Base-by-base conservation (phyloP, 75 land plant genomes). In the Selaginella tamariscina region DNA sequence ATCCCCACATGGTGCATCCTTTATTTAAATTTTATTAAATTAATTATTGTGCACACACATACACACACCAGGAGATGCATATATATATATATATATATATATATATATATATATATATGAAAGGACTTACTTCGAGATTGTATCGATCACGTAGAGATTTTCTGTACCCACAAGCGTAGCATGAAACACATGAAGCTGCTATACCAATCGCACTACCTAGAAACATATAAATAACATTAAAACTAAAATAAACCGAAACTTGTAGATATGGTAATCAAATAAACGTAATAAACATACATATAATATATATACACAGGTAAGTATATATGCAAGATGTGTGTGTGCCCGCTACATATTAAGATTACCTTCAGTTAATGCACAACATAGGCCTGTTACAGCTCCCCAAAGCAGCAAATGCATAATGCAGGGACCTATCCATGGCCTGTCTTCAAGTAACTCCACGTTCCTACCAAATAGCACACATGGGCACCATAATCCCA, bases 1-100 rank as follows among this genome's bases (percentile, higher is more conserved):
- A 72, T 90, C 96, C 21, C 83, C 80, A 70, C 96, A 87, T 1
- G 96, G 96, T 21, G 91, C 88, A 76, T 87, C 96, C 96, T 89
- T 76, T 30, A 33, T n/a, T n/a, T 32, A 62, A 23, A 69, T 0
- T 56, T 2, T 29, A 20, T 20, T 29, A 32, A 32, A 59, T 32
- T 11, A 22, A 24, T 22, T 44, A 68, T 15, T 2, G 28, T 1
- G 22, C 30, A 11, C 11, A 32, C 56, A 26, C 21, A 23, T 29
- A 8, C 32, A 28, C 39, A 32, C 9, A 70, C 24, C 18, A 70
- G 29, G 2, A 0, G 11, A 32, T 20, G 9, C 15, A 65, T 24
- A n/a, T 29, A 65, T 26, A 5, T 65, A 65, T 60, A 60, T 60
- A 60, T 60, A 60, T 60, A 60, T 60, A 60, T 60, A 60, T 60